Evolutionary conservation across 371 early-diverging fungal genomes (phyloP).

Genomic region (Blakeslea trispora): DNA sequence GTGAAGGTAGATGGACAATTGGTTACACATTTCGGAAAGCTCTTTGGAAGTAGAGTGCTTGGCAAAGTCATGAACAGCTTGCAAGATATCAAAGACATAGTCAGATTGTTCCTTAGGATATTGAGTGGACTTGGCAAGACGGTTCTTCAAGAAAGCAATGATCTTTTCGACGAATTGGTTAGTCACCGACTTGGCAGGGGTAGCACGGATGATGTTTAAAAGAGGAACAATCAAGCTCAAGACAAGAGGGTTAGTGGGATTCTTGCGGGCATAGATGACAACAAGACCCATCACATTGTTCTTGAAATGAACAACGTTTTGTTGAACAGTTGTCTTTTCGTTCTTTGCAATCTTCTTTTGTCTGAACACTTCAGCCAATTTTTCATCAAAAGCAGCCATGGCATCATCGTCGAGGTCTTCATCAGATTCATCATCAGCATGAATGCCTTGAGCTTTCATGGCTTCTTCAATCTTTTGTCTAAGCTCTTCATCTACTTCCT

Average conservation of each 20-base stretch:
- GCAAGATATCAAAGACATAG: conserved; percentile 59
- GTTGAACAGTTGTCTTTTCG: conserved; percentile 64
- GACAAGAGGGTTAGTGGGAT: conserved; percentile 71
- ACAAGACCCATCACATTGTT: conserved; percentile 84
- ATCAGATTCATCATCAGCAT: conserved; percentile 58
- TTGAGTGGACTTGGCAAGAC: conserved; percentile 64
- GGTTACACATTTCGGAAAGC: conserved; percentile 48
- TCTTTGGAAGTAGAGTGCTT: conserved; percentile 50
- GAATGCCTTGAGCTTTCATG: conserved; percentile 55
- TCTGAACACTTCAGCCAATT: conserved; percentile 89
- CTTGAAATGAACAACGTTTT: conserved; percentile 84
- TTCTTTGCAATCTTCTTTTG: conserved; percentile 71
- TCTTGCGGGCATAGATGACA: conserved; percentile 72
- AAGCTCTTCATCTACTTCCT: conserved; percentile 70
- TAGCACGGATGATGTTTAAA: conserved; percentile 60
- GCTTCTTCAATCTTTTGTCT: conserved; percentile 68
- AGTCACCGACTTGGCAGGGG: conserved; percentile 54
- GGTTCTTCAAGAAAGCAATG: conserved; percentile 60
- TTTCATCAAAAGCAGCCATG: conserved; percentile 91
- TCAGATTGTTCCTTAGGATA: conserved; percentile 60
- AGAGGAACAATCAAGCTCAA: conserved; percentile 71
- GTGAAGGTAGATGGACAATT: conserved; percentile 54
- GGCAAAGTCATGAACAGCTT: conserved; percentile 73
- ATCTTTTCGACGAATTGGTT: conserved; percentile 74
- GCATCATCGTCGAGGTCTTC: conserved; percentile 84